Base-by-base conservation (phyloP, 176 grass and related monocot genomes). In the Lolium perenne region DNA sequence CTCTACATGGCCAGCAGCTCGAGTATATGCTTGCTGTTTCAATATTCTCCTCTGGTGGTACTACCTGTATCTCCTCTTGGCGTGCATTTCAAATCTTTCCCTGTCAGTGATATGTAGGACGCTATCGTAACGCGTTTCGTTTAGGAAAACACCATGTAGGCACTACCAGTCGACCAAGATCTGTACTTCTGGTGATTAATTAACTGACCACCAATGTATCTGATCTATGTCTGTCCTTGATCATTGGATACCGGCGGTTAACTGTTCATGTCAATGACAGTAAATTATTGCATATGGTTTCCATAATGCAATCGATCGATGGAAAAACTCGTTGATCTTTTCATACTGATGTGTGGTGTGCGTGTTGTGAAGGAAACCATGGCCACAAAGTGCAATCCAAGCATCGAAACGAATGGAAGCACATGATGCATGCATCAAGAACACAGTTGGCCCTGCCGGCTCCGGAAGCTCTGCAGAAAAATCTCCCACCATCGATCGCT, bases 11-110 rank as follows among this genome's bases (percentile, higher is more conserved):
- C 18, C 25, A 25, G 74, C 26, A 57, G 51, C 49, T 53, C 48
- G n/a, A 25, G 57, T 29, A 47, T 49, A 29, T 64, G 59, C 78
- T 66, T 67, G 45, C 79, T 67, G 79, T 62, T 66, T 47, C 60
- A 50, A 13, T 49, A 35, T 49, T 80, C 43, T 80, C 43, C 16
- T 15, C 62, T 65, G 6, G 63, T 66, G 60, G 15, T 29, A 9
- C 13, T 1, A 76, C 23, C 73, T 76, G 73, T 54, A 76, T 75
- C 17, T 75, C 25, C 22, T 23, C 26, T 32, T 75, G n/a, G n/a
- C n/a, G 72, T 26, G 47, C 14, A 29, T 32, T 35, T 29, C 48
- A 18, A 76, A 76, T 74, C 17, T 5, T 54, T 35, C 16, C 48
- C 48, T 76, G 22, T 8, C 23, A 75, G 47, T 25, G 72, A 4